Conservation (phyloP, 768 basidiomycete genomes). For the Chlorophyllum brunneum region DNA sequence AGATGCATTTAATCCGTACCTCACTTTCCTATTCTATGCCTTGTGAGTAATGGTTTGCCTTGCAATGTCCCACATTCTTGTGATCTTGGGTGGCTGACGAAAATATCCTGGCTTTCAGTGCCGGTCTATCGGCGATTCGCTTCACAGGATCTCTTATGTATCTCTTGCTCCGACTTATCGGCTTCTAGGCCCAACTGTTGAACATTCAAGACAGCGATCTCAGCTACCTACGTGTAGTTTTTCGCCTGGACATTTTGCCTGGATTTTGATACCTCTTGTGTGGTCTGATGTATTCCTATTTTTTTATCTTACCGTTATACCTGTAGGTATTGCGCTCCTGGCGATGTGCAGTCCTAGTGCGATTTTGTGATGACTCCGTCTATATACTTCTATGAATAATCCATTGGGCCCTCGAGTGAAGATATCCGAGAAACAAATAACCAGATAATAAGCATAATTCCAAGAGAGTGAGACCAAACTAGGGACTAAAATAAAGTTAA, state of each 20-base stretch:
- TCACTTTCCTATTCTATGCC: conserved; percentile 73
- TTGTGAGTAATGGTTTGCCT: conserved; percentile 43
- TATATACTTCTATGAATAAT: too few relatives aligned
- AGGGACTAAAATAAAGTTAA: conserved; percentile 3
- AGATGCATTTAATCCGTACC: conserved; percentile 83
- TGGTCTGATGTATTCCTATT: conserved; percentile 1
- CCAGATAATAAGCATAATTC: too few relatives aligned
- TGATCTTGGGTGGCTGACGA: neutral
- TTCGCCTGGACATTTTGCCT: too few relatives aligned
- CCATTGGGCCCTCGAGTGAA: too few relatives aligned
- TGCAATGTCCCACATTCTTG: neutral
- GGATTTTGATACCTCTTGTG: neutral
- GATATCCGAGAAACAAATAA: too few relatives aligned
- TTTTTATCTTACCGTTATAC: neutral
- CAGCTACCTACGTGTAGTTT: neutral
- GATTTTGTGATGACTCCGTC: too few relatives aligned
- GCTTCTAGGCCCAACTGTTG: conserved; percentile 35
- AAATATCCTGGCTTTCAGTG: conserved; percentile 35
- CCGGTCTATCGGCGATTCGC: conserved; percentile 76
- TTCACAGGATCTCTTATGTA: conserved; percentile 79
- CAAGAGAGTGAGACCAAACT: neutral
- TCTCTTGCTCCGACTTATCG: conserved; percentile 71
- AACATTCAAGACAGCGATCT: too few relatives aligned
- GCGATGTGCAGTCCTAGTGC: too few relatives aligned
- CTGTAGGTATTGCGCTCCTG: conserved; percentile 9